phyloP scores from a whole-genome alignment of 1,284 basidiomycete species.

The Naganishia liquefaciens region DNA sequence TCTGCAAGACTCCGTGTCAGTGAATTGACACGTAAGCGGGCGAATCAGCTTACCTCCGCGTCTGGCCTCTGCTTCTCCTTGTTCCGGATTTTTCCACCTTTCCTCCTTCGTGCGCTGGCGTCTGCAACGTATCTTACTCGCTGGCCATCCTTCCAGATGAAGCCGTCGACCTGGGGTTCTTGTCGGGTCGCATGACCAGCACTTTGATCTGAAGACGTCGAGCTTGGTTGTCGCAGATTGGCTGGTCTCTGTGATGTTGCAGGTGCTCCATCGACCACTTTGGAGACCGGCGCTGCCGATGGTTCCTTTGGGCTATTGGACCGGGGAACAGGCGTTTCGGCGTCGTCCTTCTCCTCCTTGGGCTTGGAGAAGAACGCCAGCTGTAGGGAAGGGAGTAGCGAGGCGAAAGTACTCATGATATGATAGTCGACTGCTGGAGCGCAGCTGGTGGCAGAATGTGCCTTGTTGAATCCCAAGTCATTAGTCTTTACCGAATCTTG shows the following conservation, averaged over 20 bases:
- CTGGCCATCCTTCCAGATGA: constrained; percentile 18
- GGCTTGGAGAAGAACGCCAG: constrained; percentile 17
- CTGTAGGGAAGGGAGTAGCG: constrained; percentile 19
- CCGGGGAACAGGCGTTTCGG: no score
- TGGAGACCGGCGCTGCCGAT: background rate
- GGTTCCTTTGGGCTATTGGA: no score
- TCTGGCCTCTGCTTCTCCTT: constrained; percentile 13
- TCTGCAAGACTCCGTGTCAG: constrained; percentile 57
- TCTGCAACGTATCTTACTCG: constrained; percentile 17
- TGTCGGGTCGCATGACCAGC: background rate
- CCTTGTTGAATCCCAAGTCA: background rate
- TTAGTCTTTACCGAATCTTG: background rate
- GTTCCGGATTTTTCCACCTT: constrained; percentile 2
- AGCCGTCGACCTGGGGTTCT: background rate
- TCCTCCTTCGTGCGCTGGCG: background rate
- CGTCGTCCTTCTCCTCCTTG: background rate
- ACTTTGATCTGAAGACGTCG: constrained; percentile 8
- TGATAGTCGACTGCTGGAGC: background rate
- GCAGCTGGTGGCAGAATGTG: background rate
- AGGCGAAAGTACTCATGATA: constrained; percentile 22
- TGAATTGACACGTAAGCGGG: background rate
- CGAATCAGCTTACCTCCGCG: constrained; percentile 7
- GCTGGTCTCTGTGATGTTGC: background rate
- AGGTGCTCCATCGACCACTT: background rate
- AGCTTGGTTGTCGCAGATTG: constrained; percentile 7